Base-by-base conservation (phyloP, 2,329 filamentous ascomycete genomes). In the Pseudopithomyces chartarum region DNA sequence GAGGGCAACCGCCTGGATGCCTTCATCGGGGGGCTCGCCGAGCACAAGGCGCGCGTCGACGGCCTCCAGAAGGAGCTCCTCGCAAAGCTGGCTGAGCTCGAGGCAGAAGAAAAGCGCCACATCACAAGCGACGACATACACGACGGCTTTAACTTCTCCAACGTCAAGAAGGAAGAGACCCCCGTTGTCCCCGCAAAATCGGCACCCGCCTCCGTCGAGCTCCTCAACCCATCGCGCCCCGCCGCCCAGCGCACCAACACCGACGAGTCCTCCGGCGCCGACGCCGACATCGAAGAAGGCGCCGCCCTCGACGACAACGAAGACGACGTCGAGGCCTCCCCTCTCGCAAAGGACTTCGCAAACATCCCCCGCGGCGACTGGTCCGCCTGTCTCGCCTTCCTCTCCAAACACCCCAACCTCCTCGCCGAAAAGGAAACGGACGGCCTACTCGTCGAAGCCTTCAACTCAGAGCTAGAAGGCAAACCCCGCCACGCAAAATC, bases 121-220 rank as follows among this genome's bases (percentile, higher is more conserved):
- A 99, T 99, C 62, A 99, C 95, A 11, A 98, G 93, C 72, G 93
- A 97, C 63, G 84, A 86, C 64, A 87, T 96, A 66, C 90, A 93
- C 69, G 92, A 89, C 2, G 95, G 95, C 6, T 99, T 99, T 74
- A 88, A 96, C 77, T 94, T 87, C 74, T 96, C 93, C 2, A 85
- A 90, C 64, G 87, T 99, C 52, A 82, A 85, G 36, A 67, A 66
- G 46, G 63, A 52, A 15, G 58, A 67, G 6, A 66, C 74, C 1
- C 10, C 23, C 13, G 29, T 17, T 19, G 52, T 55, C 38, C 54
- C 60, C 11, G 68, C 66, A 43, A 64, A 64, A 26, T 13, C 48
- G 10, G 46, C 69, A 61, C 33, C 26, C 26, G 26, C 67, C 53
- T 62, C 69, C 17, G 59, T 91, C 45, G 91, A 96, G 77, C 84